These are phyloP conservation scores for Fusarium zealandicum DNA, from an alignment of 2,329 filamentous ascomycete genomes.

Conservation along the genomic window DNA sequence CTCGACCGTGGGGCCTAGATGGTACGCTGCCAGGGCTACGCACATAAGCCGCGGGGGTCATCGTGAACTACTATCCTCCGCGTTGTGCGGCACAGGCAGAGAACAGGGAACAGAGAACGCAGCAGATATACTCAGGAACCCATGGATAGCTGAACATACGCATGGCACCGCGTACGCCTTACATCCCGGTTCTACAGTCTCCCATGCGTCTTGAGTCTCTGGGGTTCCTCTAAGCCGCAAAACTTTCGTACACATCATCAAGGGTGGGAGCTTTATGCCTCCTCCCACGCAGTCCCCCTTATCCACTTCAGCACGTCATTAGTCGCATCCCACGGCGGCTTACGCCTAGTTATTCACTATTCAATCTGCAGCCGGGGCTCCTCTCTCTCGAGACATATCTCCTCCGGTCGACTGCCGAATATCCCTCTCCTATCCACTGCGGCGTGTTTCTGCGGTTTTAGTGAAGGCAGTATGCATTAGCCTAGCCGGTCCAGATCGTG, in stretches of 20 bases:
- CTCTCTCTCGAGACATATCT: conserved; percentile 6
- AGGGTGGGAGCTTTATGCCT: neutral
- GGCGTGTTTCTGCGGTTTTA: neutral
- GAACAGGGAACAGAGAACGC: no score
- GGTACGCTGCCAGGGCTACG: neutral
- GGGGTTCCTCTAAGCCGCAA: conserved; percentile 17
- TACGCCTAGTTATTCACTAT: conserved; percentile 2
- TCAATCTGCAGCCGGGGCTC: neutral
- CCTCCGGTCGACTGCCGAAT: conserved; percentile 18
- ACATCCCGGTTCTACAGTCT: conserved; percentile 14
- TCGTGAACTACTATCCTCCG: neutral
- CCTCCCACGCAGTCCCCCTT: conserved; percentile 9
- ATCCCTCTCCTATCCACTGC: conserved; percentile 12
- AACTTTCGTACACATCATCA: conserved; percentile 8
- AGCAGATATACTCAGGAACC: neutral
- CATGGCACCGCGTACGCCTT: neutral
- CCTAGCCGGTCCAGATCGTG: conserved; percentile 16
- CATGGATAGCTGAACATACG: conserved; percentile 15
- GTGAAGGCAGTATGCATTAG: conserved; percentile 9
- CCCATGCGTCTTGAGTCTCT: conserved; percentile 6
- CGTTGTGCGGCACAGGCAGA: neutral
- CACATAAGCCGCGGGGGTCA: neutral
- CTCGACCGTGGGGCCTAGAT: conserved; percentile 10
- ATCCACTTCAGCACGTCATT: conserved; percentile 19
- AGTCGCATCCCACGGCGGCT: conserved; percentile 12